Evolutionary conservation across 2,329 filamentous ascomycete genomes (phyloP).

Genomic region (Ceratocystis variospora): DNA sequence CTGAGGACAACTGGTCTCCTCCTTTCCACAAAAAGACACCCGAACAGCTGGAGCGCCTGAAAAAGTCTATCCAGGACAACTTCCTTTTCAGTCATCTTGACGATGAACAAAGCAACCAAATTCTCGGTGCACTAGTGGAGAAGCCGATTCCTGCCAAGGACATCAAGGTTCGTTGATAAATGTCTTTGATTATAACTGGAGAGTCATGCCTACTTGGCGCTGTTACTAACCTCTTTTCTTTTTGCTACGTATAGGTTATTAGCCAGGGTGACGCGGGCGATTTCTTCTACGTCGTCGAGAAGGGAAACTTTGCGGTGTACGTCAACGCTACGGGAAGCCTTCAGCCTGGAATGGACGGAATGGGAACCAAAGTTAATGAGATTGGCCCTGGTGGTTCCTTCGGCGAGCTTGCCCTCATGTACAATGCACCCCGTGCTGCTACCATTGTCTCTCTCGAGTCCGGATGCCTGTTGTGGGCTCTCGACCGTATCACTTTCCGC

Average conservation of each 20-base stretch:
- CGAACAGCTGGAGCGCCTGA: slow-evolving; percentile 69
- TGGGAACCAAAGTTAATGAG: slow-evolving; percentile 67
- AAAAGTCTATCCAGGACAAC: slow-evolving; percentile 70
- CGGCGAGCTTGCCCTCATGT: slow-evolving; percentile 94
- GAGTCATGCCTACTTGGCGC: background rate
- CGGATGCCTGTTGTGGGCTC: slow-evolving; percentile 73
- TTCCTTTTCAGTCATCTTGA: slow-evolving; percentile 92
- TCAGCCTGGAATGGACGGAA: slow-evolving; percentile 65
- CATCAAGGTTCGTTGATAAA: slow-evolving; percentile 41
- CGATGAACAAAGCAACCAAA: slow-evolving; percentile 77
- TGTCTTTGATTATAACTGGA: background rate
- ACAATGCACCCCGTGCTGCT: slow-evolving; percentile 90
- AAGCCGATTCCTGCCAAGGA: slow-evolving; percentile 90
- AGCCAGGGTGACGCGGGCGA: slow-evolving; percentile 90
- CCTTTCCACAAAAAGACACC: slow-evolving; percentile 70
- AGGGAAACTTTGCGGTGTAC: slow-evolving; percentile 78
- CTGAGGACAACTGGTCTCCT: slow-evolving; percentile 79
- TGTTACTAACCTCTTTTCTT: background rate
- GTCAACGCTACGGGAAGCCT: slow-evolving; percentile 67
- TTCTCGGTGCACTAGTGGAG: slow-evolving; percentile 81
- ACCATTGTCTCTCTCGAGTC: slow-evolving; percentile 76
- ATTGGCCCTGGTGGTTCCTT: slow-evolving; percentile 87
- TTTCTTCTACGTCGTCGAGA: slow-evolving; percentile 95
- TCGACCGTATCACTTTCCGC: slow-evolving; percentile 92
- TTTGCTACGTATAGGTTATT: slow-evolving; percentile 52